Conservation (phyloP, 495 filamentous ascomycete genomes). For the Trypethelium eluteriae region DNA sequence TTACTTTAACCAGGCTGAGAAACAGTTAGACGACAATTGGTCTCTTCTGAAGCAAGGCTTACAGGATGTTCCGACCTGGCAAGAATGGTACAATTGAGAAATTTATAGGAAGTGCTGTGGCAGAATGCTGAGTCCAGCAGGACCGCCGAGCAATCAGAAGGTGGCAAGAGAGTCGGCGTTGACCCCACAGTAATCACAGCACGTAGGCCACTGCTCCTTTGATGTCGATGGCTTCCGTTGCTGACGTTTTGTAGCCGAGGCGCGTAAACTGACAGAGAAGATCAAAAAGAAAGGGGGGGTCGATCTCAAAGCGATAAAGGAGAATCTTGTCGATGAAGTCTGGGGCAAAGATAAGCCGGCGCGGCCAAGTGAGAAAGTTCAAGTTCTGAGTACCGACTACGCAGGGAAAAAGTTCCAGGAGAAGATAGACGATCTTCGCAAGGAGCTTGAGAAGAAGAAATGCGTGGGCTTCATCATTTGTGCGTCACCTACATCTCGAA, state of each 20-base stretch:
- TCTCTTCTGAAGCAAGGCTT: slow-evolving; percentile 83
- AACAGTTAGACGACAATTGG: slow-evolving; percentile 93
- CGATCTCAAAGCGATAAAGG: slow-evolving; percentile 60
- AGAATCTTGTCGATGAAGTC: slow-evolving; percentile 80
- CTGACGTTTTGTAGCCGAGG: slow-evolving; percentile 48
- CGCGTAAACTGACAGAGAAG: slow-evolving; percentile 76
- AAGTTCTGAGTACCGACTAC: slow-evolving; percentile 61
- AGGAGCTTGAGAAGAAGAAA: slow-evolving; percentile 89
- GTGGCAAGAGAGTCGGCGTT: slow-evolving; percentile 80
- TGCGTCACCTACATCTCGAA: slow-evolving; percentile 25
- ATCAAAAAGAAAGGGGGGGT: slow-evolving; percentile 81
- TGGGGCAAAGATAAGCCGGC: slow-evolving; percentile 72
- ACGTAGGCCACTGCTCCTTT: slow-evolving; percentile 37
- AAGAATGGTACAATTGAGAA: slow-evolving; percentile 67
- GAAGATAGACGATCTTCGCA: slow-evolving; percentile 80
- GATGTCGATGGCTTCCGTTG: not conserved
- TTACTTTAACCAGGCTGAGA: slow-evolving; percentile 94
- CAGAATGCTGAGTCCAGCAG: slow-evolving; percentile 34
- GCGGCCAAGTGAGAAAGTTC: slow-evolving; percentile 67
- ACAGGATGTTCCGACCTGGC: slow-evolving; percentile 91
- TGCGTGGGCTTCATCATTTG: slow-evolving; percentile 81
- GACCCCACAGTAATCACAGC: slow-evolving; percentile 85
- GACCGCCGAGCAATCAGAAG: slow-evolving; percentile 72
- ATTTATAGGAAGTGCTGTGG: not conserved
- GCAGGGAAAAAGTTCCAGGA: slow-evolving; percentile 74